Conservation (phyloP, 441 rosid species). For the Bruguiera hainesii region DNA sequence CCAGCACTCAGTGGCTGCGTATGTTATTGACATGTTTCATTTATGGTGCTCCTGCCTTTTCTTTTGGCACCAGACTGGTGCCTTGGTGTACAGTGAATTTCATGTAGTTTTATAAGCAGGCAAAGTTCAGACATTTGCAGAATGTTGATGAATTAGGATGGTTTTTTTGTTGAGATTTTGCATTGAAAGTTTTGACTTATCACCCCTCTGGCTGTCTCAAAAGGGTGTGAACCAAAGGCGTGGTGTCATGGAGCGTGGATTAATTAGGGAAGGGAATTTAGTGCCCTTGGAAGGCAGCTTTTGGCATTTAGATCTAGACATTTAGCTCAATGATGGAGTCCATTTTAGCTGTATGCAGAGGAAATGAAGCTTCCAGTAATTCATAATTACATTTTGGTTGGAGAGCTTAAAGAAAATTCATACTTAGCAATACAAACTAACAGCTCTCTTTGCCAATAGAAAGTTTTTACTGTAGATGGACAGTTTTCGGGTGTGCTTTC, state of each 20-base stretch:
- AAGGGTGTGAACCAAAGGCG: background rate
- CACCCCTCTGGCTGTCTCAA: background rate
- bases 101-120: background rate
- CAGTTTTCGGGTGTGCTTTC: no score
- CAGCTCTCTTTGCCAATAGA: no score
- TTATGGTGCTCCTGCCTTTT: background rate
- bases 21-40: no score
- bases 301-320: background rate
- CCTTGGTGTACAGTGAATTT: background rate
- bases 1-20: background rate
- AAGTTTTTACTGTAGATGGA: no score
- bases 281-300: conserved; percentile 6
- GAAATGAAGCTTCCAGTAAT: background rate
- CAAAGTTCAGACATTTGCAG: background rate
- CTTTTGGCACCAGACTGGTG: no score
- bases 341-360: background rate
- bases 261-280: background rate
- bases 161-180: background rate
- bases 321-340: background rate
- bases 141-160: no score
- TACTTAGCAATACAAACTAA: no score
- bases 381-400: no score
- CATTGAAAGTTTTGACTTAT: background rate
- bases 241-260: background rate
- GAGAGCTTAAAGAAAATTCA: no score